Evolutionary conservation across 139 green algal genomes (phyloP).

Genomic region (Spirogloea muscicola): DNA sequence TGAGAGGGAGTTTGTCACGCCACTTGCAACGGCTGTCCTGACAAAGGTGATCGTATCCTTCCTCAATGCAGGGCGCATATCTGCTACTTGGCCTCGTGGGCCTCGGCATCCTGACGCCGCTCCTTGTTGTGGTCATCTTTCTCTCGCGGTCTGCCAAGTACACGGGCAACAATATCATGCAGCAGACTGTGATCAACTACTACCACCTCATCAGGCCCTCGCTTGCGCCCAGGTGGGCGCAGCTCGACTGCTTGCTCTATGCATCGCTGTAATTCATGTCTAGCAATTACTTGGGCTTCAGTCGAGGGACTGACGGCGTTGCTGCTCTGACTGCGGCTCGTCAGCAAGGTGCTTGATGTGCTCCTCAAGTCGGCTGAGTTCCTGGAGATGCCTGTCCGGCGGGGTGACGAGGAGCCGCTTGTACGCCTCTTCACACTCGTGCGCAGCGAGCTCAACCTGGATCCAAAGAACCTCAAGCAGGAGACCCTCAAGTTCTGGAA

Average conservation of each 20-base stretch:
- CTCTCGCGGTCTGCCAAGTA: slow-evolving; percentile 51
- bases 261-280: neutral
- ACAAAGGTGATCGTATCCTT: no score
- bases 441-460: slow-evolving; percentile 12
- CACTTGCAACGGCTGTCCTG: no score
- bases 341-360: slow-evolving; percentile 46
- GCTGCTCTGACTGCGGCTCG: neutral
- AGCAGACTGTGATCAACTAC: slow-evolving; percentile 45
- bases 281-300: neutral
- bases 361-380: slow-evolving; percentile 46
- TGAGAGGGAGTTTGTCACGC: no score
- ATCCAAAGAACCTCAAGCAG: slow-evolving; percentile 52
- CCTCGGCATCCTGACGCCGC: slow-evolving; percentile 50
- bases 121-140: slow-evolving; percentile 42
- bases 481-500: slow-evolving; percentile 45
- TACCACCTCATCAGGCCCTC: slow-evolving; percentile 44
- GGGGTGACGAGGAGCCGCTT: slow-evolving; percentile 32
- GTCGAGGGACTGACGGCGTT: neutral
- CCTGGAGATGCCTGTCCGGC: slow-evolving; percentile 38
- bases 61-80: slow-evolving; percentile 32
- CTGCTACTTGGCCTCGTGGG: slow-evolving; percentile 41
- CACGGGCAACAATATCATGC: slow-evolving; percentile 48
- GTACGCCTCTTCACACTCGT: slow-evolving; percentile 26
- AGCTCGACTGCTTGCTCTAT: neutral
- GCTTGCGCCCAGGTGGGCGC: slow-evolving; percentile 36